Evolutionary conservation across 345 rosid species (phyloP), one percentile per base, ranked within the genome.

Genomic region (Rubroshorea leprosula): DNA sequence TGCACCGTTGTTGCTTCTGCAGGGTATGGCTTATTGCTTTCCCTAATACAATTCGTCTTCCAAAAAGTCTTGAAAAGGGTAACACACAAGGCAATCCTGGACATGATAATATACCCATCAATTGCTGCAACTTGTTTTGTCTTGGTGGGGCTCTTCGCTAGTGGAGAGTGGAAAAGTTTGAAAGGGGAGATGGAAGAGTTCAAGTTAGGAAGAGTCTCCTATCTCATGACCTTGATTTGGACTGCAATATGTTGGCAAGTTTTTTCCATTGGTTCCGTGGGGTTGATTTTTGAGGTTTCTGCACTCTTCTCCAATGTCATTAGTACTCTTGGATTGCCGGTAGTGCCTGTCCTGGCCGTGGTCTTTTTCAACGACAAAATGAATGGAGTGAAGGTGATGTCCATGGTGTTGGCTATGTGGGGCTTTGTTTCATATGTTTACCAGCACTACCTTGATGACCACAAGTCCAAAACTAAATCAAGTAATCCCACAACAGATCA

Each of bases 1-100:
- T 77, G 81, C 60, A 71, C 75, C 3, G 18, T 71, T 0, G 52
- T 18, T 0, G 75, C 64, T 19, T 61, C 71, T 1, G 75, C 71
- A 1, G 61, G 71, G 47, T 57, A 57, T 6, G 71, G 71, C 14
- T 23, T 71, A 5, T 5, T 61, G 25, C 25, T 71, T 23, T 51
- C 75, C 3, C 27, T 64, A 3, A 63, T 43, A 0, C 66, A 62
- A 29, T 19, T 62, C 18, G 51, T 23, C 20, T 62, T 62, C 52
- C 45, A 27, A 6, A 62, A 19, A 7, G 29, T 62, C 15, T 4
- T 53, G 6, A 53, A 53, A n/a, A 26, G 44, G 21, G 26, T 52
- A 15, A 44, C 53, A 0, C 25, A 52, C n/a, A 53, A 44, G 44
- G 26, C 22, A 10, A 26, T 62, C 6, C 5, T 62, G 19, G 58